These are phyloP conservation scores for Moesziomyces parantarcticus DNA, from an alignment of 1,284 basidiomycete species.

Conservation along the genomic window DNA sequence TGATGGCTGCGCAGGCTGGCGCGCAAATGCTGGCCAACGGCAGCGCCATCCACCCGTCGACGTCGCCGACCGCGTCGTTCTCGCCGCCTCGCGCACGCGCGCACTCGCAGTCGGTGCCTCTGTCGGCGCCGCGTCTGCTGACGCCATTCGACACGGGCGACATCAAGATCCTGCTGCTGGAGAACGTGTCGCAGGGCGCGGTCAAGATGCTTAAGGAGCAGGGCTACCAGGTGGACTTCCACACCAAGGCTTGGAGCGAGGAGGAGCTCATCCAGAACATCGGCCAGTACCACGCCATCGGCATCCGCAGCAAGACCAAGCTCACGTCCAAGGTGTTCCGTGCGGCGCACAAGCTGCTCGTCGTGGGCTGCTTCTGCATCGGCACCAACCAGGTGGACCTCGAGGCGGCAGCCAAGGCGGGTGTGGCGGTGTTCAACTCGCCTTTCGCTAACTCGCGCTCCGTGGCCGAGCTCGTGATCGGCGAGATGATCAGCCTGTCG, in stretches of 20 bases:
- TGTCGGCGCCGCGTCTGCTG: constrained; percentile 55
- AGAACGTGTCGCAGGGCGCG: constrained; percentile 94
- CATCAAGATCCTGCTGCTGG: constrained; percentile 79
- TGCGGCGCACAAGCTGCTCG: constrained; percentile 75
- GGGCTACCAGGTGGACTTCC: constrained; percentile 94
- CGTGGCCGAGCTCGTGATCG: constrained; percentile 96
- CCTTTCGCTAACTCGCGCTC: constrained; percentile 99
- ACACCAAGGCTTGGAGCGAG: constrained; percentile 86
- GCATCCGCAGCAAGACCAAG: constrained; percentile 97
- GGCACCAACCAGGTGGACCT: constrained; percentile 99
- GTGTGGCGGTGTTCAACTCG: constrained; percentile 99
- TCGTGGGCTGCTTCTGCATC: constrained; percentile 99
- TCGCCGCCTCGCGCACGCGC: constrained; percentile 46
- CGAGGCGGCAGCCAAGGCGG: constrained; percentile 81
- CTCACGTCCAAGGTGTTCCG: constrained; percentile 88
- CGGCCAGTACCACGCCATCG: constrained; percentile 89
- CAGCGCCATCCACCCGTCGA: constrained; percentile 31
- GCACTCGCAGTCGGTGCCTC: constrained; percentile 38
- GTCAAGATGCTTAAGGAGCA: constrained; percentile 82
- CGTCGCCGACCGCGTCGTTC: constrained; percentile 41
- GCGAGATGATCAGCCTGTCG: constrained; percentile 91
- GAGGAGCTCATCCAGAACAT: constrained; percentile 90
- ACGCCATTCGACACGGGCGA: constrained; percentile 64
- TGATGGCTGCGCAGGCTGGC: constrained; percentile 58
- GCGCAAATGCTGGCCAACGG: constrained; percentile 42